These are phyloP conservation scores for Kalmusia sp. DNA, from an alignment of 2,329 filamentous ascomycete genomes.

Conservation along the genomic window DNA sequence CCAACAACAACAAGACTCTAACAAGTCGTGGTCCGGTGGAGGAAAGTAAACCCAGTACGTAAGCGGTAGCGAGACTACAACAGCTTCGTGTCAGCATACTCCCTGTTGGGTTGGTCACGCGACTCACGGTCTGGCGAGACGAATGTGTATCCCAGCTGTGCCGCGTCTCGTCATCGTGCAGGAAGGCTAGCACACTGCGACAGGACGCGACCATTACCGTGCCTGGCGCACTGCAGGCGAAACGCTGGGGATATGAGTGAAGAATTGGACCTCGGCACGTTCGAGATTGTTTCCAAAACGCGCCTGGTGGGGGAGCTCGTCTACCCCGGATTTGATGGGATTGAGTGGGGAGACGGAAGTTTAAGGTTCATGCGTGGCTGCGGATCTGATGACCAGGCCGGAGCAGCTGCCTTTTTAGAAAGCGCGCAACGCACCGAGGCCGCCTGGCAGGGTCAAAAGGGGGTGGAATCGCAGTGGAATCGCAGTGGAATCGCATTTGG, in stretches of 20 bases:
- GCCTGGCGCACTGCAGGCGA: not conserved
- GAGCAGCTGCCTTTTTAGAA: conserved; percentile 8
- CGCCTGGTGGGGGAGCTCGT: too few relatives aligned
- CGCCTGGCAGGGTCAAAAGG: not conserved
- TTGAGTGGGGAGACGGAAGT: not conserved
- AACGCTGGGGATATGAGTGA: not conserved
- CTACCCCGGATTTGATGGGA: not conserved
- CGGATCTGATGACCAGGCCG: conserved; percentile 5
- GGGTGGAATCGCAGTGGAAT: too few relatives aligned
- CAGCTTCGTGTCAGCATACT: not conserved
- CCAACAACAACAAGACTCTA: conserved; percentile 24
- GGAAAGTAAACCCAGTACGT: conserved; percentile 35
- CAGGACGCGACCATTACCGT: not conserved
- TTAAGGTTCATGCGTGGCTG: conserved; percentile 7
- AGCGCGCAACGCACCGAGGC: not conserved
- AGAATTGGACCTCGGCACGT: conserved; percentile 1
- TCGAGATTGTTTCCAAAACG: not conserved
- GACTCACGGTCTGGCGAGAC: conserved; percentile 23
- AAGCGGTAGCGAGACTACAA: conserved; percentile 32
- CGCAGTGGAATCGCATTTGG: too few relatives aligned
- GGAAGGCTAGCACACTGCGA: not conserved
- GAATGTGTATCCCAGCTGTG: not conserved
- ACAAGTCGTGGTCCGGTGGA: conserved; percentile 31
- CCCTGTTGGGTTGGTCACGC: not conserved
- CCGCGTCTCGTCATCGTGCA: conserved; percentile 7